These are phyloP conservation scores for Oryza rufipogon DNA, from an alignment of 176 grass and related monocot genomes.

Conservation along the genomic window DNA sequence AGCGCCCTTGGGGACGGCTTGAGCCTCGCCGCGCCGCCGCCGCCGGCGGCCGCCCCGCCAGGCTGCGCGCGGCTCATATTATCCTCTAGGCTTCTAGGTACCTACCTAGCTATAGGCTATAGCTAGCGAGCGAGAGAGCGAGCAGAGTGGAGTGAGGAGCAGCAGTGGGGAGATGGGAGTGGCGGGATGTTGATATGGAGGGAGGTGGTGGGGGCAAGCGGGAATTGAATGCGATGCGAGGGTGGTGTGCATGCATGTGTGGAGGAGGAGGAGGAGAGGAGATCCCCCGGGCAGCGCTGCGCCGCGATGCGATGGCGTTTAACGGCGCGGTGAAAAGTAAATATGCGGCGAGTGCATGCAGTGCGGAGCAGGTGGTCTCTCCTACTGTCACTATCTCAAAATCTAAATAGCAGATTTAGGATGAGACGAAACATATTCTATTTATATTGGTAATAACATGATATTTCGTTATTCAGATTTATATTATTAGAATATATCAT, in stretches of 20 bases:
- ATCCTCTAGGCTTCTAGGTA: too few relatives aligned
- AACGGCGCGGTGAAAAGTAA: constrained; percentile 35
- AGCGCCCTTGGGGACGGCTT: constrained; percentile 71
- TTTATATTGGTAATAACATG: too few relatives aligned
- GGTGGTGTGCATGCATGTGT: constrained; percentile 7
- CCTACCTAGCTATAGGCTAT: neutral
- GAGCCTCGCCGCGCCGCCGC: constrained; percentile 47
- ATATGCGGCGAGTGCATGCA: too few relatives aligned
- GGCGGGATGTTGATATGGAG: constrained; percentile 27
- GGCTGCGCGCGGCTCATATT: constrained; percentile 63
- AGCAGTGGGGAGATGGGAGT: neutral
- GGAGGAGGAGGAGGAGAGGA: neutral
- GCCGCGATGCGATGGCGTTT: constrained; percentile 1
- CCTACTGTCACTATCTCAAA: too few relatives aligned
- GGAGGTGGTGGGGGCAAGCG: constrained; percentile 9
- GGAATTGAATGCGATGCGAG: constrained; percentile 29
- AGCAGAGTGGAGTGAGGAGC: neutral
- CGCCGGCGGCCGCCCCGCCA: neutral
- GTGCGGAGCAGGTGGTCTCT: too few relatives aligned
- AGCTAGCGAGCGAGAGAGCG: too few relatives aligned
- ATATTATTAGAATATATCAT: too few relatives aligned
- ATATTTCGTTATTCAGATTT: too few relatives aligned
- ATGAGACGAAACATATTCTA: too few relatives aligned
- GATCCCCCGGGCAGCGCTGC: constrained; percentile 18
- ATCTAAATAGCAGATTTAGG: too few relatives aligned